A percentile compares a stretch with the other conserved stretches of the same genome.
Conservation (phyloP, 805 yeast genomes). For the Torulaspora gathmanii region DNA sequence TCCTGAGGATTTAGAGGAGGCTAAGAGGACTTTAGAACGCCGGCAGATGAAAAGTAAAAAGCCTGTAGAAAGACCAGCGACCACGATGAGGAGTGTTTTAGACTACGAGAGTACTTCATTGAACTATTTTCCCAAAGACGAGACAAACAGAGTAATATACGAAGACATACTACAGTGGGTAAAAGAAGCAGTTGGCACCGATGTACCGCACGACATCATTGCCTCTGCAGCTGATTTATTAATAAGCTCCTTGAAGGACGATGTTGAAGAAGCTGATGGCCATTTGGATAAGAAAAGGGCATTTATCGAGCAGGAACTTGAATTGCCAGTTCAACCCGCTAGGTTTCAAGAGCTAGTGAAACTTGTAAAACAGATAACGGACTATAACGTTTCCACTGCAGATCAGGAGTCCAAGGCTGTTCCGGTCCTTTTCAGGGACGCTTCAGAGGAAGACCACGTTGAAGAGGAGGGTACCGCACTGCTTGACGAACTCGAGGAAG, state of each 20-base stretch:
- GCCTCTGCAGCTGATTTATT: slow-evolving; percentile 34
- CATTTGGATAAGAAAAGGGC: slow-evolving; percentile 41
- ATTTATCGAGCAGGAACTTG: slow-evolving; percentile 45
- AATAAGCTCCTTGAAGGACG: slow-evolving; percentile 20
- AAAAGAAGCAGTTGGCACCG: slow-evolving; percentile 51
- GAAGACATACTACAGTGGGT: slow-evolving; percentile 60
- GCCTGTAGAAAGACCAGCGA: background rate
- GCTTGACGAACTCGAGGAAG: slow-evolving; percentile 21
- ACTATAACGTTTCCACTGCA: slow-evolving; percentile 37
- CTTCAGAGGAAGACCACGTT: slow-evolving; percentile 36
- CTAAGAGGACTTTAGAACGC: slow-evolving; percentile 11
- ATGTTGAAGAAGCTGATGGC: slow-evolving; percentile 18
- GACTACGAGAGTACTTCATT: slow-evolving; percentile 44
- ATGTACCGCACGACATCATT: slow-evolving; percentile 69
- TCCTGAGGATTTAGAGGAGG: slow-evolving; percentile 16
- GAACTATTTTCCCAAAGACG: slow-evolving; percentile 59
- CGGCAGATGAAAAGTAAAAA: slow-evolving; percentile 4
- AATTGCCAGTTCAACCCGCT: slow-evolving; percentile 29
- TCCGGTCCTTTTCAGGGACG: slow-evolving; percentile 45
- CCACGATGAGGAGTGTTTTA: slow-evolving; percentile 28
- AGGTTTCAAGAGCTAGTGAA: slow-evolving; percentile 44
- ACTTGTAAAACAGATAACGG: slow-evolving; percentile 47
- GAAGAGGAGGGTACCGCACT: slow-evolving; percentile 10
- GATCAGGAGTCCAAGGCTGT: slow-evolving; percentile 34
- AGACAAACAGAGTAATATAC: slow-evolving; percentile 47